Evolutionary conservation across 106 monocot species (phyloP).

Genomic region (Amphibolis antarctica): DNA sequence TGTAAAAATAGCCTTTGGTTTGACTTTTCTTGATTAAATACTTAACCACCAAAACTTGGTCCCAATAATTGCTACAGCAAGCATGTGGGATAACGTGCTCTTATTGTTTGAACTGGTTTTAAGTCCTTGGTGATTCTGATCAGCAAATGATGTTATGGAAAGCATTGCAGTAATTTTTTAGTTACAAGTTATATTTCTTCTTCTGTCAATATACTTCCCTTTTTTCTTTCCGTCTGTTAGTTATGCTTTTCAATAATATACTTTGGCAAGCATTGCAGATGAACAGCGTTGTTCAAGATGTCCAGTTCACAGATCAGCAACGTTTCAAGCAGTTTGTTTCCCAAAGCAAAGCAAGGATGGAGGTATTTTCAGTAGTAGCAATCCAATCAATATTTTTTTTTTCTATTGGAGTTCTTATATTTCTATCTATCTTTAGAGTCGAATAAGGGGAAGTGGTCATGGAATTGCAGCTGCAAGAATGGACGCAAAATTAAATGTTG

Average conservation of each 20-base stretch:
- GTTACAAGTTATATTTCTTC: no score
- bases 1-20: no score
- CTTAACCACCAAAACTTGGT: no score
- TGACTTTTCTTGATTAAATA: no score
- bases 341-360: constrained; percentile 96
- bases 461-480: constrained; percentile 95
- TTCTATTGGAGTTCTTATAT: not conserved
- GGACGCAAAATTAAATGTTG: constrained; percentile 94
- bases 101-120: no score
- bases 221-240: not conserved
- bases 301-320: constrained; percentile 81
- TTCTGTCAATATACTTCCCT: not conserved
- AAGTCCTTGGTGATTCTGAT: no score
- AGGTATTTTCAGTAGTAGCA: constrained; percentile 38
- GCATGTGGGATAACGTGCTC: no score
- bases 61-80: no score
- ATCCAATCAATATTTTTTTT: not conserved
- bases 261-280: constrained; percentile 41
- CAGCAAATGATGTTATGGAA: no score
- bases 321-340: constrained; percentile 96
- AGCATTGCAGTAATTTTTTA: no score
- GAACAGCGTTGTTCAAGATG: constrained; percentile 79
- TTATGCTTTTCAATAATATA: not conserved
- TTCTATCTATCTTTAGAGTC: constrained; percentile 37
- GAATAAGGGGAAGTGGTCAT: constrained; percentile 91